phyloP scores from a whole-genome alignment of 2,329 filamentous ascomycete genomes.

The Monosporascus sp. region DNA sequence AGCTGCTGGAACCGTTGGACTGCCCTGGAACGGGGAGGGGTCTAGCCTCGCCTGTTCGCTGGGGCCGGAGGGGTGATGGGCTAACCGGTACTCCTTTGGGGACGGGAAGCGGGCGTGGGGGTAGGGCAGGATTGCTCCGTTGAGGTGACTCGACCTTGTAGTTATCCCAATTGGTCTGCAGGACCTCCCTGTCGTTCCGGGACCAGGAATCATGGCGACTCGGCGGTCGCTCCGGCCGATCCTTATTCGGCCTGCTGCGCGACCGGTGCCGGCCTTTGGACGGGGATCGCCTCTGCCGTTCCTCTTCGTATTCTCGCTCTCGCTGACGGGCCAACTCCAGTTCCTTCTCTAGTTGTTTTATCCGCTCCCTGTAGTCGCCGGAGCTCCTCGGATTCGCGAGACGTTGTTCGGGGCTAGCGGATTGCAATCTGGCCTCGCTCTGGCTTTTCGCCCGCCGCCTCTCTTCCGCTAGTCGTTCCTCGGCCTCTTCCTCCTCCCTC shows the following conservation, averaged over 20 bases:
- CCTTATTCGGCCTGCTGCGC: constrained; percentile 33
- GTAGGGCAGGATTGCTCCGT: constrained; percentile 7
- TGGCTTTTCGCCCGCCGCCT: constrained; percentile 54
- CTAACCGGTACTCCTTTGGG: constrained; percentile 28
- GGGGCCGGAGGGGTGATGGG: constrained; percentile 24
- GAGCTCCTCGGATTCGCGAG: too few relatives aligned
- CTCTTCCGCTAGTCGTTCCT: constrained; percentile 62
- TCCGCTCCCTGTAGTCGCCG: constrained; percentile 57
- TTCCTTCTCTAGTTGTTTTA: constrained; percentile 75
- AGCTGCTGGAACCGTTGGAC: constrained; percentile 5
- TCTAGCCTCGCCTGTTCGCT: constrained; percentile 38
- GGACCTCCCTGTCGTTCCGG: constrained; percentile 57
- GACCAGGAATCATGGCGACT: constrained; percentile 60
- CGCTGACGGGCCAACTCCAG: constrained; percentile 57
- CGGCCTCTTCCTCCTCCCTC: constrained; percentile 67
- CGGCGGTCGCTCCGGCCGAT: constrained; percentile 31
- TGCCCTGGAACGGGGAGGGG: constrained; percentile 46
- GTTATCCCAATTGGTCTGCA: constrained; percentile 49
- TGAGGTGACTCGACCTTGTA: constrained; percentile 17
- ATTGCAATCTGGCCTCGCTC: constrained; percentile 62
- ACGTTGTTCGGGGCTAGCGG: too few relatives aligned
- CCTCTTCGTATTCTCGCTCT: constrained; percentile 57
- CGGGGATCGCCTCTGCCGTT: constrained; percentile 45
- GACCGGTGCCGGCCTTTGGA: constrained; percentile 35
- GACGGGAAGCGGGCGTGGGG: constrained; percentile 37